Evolutionary conservation across 768 basidiomycete genomes (phyloP), one percentile per base, ranked within the genome.

Genomic region (Hypholoma sublateritium): DNA sequence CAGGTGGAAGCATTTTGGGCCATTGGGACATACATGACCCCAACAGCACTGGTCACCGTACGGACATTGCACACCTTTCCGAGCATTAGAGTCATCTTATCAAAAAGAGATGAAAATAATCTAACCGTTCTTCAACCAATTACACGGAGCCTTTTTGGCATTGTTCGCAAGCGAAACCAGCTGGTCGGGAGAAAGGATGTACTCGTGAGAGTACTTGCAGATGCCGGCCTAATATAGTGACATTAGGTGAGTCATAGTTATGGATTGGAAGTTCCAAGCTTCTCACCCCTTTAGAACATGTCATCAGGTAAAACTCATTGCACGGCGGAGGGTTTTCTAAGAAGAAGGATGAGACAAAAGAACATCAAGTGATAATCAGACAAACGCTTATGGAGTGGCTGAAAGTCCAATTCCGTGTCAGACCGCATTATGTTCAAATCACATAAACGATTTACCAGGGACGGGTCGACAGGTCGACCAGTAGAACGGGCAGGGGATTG

Each of bases 131-230:
- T 91, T 91, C 17, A 90, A 75, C 78, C 86, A 90, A 68, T 90
- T 91, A 71, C 91, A 93, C 0, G 91, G 91, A 1, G 89, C 89
- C 62, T 92, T 92, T 74, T 91, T 91, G 22, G 91, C 91, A 64
- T 87, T 90, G 65, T 76, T 81, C 28, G 88, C 80, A 66, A 93
- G 71, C n/a, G 80, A 81, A 25, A 80, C 80, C 57, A 91, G 74
- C 68, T 93, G 89, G 46, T 89, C 90, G 4, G 81, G 75, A 1
- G 86, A 86, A 54, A 93, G 70, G 44, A 80, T 71, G 66, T 91
- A 92, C 58, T 91, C 88, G 71, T 93, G 91, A 43, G 89, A 89
- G 72, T 92, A 93, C 73, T 88, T 91, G 81, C 91, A 93, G 44
- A 80, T 76, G 34, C 80, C 80, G 41, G 77, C 70, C 84, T 87